phyloP scores from a whole-genome alignment of 805 yeast species.

The Wickerhamiella spandovensis region DNA sequence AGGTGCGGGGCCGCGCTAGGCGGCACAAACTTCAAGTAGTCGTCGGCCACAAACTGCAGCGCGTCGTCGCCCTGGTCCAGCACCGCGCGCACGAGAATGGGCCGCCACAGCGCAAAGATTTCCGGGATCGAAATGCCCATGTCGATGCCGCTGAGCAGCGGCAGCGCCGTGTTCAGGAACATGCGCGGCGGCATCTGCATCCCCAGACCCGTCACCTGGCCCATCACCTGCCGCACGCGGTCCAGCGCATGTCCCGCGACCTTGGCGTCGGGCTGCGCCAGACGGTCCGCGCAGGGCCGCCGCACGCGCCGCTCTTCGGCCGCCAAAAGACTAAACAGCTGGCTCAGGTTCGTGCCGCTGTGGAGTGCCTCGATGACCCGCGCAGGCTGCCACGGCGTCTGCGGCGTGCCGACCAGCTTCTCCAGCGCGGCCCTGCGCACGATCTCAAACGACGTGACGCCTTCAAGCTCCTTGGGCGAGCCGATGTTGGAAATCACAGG shows the following conservation, averaged over 20 bases:
- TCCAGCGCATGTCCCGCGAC: slow-evolving; percentile 60
- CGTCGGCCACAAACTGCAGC: slow-evolving; percentile 9
- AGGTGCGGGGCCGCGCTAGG: slow-evolving; percentile 11
- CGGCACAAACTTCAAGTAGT: slow-evolving; percentile 6
- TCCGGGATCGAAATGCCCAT: slow-evolving; percentile 27
- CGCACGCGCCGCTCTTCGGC: neutral
- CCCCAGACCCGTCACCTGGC: slow-evolving; percentile 47
- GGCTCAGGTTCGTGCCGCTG: slow-evolving; percentile 28
- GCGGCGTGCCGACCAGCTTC: neutral
- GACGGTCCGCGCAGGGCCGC: slow-evolving; percentile 14
- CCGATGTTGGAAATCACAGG: slow-evolving; percentile 51
- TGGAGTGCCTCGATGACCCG: neutral
- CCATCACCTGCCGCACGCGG: slow-evolving; percentile 53
- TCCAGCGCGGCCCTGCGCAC: neutral
- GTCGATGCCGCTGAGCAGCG: slow-evolving; percentile 6
- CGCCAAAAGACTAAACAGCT: slow-evolving; percentile 34
- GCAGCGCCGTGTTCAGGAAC: slow-evolving; percentile 13
- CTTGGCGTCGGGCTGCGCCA: slow-evolving; percentile 42
- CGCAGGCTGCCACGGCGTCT: neutral
- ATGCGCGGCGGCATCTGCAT: slow-evolving; percentile 28
- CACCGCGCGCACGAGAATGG: slow-evolving; percentile 6
- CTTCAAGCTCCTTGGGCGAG: slow-evolving; percentile 42
- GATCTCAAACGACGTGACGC: neutral
- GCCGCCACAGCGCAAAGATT: slow-evolving; percentile 73
- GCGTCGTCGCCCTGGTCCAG: slow-evolving; percentile 9